Conservation (phyloP, 129 eudicot species). For the Flaveria linearis region DNA sequence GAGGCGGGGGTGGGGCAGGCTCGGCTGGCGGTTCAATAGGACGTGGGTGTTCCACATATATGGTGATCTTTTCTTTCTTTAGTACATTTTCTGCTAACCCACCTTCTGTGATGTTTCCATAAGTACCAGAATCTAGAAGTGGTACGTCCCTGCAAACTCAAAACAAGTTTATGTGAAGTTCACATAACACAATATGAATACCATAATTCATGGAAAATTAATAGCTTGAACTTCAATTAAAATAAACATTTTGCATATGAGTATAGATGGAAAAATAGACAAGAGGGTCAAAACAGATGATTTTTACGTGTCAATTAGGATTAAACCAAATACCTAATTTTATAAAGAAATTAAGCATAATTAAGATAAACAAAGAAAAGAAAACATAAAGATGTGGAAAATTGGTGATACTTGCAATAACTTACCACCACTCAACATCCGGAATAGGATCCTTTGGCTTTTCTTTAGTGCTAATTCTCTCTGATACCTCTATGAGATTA, state of each 20-base stretch:
- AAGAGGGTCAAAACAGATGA: background rate
- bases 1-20: slow-evolving; percentile 97
- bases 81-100: slow-evolving; percentile 48
- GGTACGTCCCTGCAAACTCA: slow-evolving; percentile 65
- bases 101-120: slow-evolving; percentile 52
- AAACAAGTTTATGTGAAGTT: background rate
- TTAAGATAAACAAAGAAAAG: slow-evolving; percentile 4
- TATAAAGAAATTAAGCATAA: too few species aligned
- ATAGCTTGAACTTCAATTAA: background rate
- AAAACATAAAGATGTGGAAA: slow-evolving; percentile 6
- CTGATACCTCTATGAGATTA: slow-evolving; percentile 79
- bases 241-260: background rate
- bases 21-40: slow-evolving; percentile 97
- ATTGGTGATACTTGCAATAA: slow-evolving; percentile 24
- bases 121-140: slow-evolving; percentile 53
- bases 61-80: slow-evolving; percentile 78
- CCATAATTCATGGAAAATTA: background rate
- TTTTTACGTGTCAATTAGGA: background rate
- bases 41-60: slow-evolving; percentile 92
- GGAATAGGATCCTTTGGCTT: slow-evolving; percentile 86
- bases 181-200: background rate
- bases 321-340: background rate
- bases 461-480: slow-evolving; percentile 71
- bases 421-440: slow-evolving; percentile 79
- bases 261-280: background rate